Percentiles rank a stretch among this genome's conserved stretches.
These are phyloP conservation scores for Halophytophthora batemanensis DNA, from an alignment of 352 stramenopile species.

Conservation along the genomic window DNA sequence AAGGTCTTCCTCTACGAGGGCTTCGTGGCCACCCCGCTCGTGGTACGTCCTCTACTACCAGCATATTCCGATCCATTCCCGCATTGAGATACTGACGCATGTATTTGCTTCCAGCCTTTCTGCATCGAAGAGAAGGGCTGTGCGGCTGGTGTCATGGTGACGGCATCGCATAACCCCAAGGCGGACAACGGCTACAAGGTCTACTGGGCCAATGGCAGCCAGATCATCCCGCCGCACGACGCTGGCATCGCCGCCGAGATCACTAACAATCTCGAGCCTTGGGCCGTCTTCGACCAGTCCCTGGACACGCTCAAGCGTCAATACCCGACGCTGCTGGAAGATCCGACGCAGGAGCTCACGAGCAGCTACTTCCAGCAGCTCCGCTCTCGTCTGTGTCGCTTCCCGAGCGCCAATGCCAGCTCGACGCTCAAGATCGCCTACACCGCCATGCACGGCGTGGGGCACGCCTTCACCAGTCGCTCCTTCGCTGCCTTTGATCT, in stretches of 20 bases:
- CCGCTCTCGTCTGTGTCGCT: conserved; percentile 54
- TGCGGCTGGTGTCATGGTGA: conserved; percentile 91
- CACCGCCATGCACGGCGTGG: conserved; percentile 98
- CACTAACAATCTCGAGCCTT: conserved; percentile 87
- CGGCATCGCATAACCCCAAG: conserved; percentile 98
- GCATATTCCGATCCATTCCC: not conserved
- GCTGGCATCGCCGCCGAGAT: conserved; percentile 91
- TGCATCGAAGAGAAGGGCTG: conserved; percentile 78
- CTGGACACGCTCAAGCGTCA: conserved; percentile 28
- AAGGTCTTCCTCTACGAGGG: conserved; percentile 90
- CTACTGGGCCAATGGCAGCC: conserved; percentile 93
- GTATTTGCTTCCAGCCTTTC: conserved; percentile 35
- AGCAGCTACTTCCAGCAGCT: conserved; percentile 70
- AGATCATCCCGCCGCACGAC: conserved; percentile 98
- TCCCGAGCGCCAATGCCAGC: conserved; percentile 54
- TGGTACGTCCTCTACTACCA: conserved; percentile 43
- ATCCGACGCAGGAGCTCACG: conserved; percentile 70
- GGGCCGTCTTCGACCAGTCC: conserved; percentile 62
- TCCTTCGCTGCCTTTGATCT: conserved; percentile 91
- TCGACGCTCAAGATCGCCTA: conserved; percentile 88
- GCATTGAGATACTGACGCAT: not conserved
- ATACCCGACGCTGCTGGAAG: conserved; percentile 44
- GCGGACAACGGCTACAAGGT: conserved; percentile 98
- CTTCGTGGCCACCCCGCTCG: conserved; percentile 95
- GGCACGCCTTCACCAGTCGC: conserved; percentile 88